Percentiles rank a stretch among this genome's conserved stretches.
phyloP scores from a whole-genome alignment of 352 stramenopile species.

The Globisporangium ultimum region DNA sequence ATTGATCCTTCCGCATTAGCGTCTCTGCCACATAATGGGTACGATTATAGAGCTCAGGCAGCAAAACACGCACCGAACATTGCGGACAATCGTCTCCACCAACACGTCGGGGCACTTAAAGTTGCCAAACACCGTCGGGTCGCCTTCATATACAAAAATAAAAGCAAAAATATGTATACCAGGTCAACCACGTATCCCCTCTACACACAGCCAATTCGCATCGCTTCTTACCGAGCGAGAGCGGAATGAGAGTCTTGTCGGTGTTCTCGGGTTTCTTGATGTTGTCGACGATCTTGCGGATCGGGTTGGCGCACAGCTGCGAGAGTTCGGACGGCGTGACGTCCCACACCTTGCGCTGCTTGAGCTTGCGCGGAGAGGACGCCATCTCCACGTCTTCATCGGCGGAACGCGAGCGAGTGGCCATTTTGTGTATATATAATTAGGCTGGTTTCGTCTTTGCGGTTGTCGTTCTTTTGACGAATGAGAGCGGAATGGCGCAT shows the following conservation, averaged over 20 bases:
- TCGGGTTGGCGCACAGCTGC: conserved; percentile 86
- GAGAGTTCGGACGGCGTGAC: conserved; percentile 69
- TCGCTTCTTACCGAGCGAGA: conserved; percentile 75
- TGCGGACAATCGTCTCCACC: conserved; percentile 66
- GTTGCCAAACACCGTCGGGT: conserved; percentile 93
- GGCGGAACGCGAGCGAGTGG: conserved; percentile 31
- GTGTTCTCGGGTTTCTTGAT: conserved; percentile 89
- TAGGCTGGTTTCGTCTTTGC: too few species aligned
- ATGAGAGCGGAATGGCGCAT: too few species aligned
- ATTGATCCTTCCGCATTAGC: too few species aligned
- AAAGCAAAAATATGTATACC: not conserved
- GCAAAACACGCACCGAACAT: conserved; percentile 32
- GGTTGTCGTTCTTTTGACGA: too few species aligned
- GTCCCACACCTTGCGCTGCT: conserved; percentile 57
- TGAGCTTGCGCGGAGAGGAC: conserved; percentile 28
- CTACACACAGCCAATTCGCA: not conserved
- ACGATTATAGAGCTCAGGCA: not conserved
- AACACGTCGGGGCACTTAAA: conserved; percentile 88
- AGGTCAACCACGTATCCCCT: conserved; percentile 1
- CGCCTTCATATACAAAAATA: conserved; percentile 34
- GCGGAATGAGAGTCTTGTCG: conserved; percentile 89
- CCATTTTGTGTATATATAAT: conserved; percentile 24
- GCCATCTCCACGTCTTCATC: conserved; percentile 16
- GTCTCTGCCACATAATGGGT: not conserved
- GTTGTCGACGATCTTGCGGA: conserved; percentile 94